Evolutionary conservation across 2,329 filamentous ascomycete species (phyloP).

Genomic region (Pseudogymnoascus sp.): DNA sequence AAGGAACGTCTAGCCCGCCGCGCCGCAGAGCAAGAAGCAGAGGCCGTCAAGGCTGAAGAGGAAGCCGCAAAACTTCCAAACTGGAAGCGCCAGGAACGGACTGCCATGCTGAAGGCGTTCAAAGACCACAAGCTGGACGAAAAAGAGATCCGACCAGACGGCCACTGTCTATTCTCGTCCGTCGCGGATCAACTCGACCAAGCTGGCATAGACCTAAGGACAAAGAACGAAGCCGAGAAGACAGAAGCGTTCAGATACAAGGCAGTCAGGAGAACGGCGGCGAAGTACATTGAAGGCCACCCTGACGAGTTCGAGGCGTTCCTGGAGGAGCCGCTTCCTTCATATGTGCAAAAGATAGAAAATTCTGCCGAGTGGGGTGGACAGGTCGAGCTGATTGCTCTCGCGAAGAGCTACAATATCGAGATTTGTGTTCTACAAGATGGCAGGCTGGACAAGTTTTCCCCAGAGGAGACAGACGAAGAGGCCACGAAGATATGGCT

Average conservation of each 20-base stretch:
- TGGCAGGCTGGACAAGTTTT: slow-evolving; percentile 70
- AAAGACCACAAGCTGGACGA: slow-evolving; percentile 57
- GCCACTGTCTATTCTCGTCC: slow-evolving; percentile 90
- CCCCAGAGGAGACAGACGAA: slow-evolving; percentile 39
- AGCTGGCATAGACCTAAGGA: slow-evolving; percentile 39
- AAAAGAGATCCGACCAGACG: slow-evolving; percentile 77
- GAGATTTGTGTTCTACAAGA: slow-evolving; percentile 82
- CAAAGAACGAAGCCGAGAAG: slow-evolving; percentile 21
- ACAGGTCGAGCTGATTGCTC: slow-evolving; percentile 77
- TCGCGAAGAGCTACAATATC: slow-evolving; percentile 72
- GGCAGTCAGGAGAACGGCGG: slow-evolving; percentile 61
- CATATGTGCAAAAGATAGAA: slow-evolving; percentile 67
- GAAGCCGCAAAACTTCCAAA: slow-evolving; percentile 73
- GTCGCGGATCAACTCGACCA: slow-evolving; percentile 73
- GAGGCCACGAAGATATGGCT: slow-evolving; percentile 62
- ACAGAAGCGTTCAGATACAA: slow-evolving; percentile 49
- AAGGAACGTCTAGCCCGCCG: slow-evolving; percentile 86
- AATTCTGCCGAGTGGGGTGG: slow-evolving; percentile 95
- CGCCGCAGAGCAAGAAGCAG: slow-evolving; percentile 73
- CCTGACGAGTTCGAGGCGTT: slow-evolving; percentile 79
- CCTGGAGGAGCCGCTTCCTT: slow-evolving; percentile 68
- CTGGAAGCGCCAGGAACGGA: slow-evolving; percentile 60
- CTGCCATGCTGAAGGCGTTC: slow-evolving; percentile 63
- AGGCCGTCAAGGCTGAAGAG: slow-evolving; percentile 57
- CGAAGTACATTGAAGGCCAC: slow-evolving; percentile 67